Evolutionary conservation across 345 rosid genomes (phyloP).

Genomic region (Streptanthus diversifolius): DNA sequence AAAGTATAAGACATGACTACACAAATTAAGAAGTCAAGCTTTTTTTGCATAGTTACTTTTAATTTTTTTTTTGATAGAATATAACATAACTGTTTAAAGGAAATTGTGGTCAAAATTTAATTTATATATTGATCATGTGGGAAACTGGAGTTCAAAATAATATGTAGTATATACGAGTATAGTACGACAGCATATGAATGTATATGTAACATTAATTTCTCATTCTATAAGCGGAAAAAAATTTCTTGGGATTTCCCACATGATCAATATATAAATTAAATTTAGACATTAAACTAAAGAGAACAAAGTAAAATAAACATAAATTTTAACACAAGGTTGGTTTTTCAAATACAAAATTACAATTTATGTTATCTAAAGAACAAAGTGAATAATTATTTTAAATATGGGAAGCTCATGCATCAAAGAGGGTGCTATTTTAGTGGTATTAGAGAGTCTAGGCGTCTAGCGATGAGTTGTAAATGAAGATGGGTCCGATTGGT

Average conservation of each 20-base stretch:
- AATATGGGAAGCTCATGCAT: neutral
- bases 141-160: neutral
- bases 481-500: neutral
- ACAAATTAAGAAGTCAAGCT: slow-evolving; percentile 15
- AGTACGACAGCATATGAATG: neutral
- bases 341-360: neutral
- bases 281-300: neutral
- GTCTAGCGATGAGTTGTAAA: neutral
- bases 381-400: neutral
- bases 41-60: neutral
- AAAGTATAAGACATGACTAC: slow-evolving; percentile 24
- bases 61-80: neutral
- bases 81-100: neutral
- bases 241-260: neutral
- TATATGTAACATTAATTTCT: neutral
- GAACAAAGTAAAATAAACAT: neutral
- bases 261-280: neutral
- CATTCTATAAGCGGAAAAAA: neutral
- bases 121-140: no score
- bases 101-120: no score
- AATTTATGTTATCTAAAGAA: neutral
- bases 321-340: neutral
- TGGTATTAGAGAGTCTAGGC: neutral
- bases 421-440: neutral
- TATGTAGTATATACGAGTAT: neutral